Conservation (phyloP, 345 rosid species). For the Eucalyptus tenuipes region DNA sequence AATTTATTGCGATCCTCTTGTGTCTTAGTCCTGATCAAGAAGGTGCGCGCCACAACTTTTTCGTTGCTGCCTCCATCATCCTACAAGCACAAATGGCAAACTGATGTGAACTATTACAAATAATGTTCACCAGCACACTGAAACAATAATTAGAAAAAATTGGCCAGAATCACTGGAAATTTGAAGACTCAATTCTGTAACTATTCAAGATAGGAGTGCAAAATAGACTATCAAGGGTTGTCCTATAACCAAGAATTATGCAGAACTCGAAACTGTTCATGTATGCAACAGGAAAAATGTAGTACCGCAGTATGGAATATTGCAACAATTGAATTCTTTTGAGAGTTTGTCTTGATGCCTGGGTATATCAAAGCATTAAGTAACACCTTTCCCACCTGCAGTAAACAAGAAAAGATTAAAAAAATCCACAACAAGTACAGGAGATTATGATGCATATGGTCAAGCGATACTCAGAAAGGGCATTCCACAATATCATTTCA, state of each 20-base stretch:
- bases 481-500: background rate
- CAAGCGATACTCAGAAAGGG: background rate
- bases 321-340: slow-evolving; percentile 77
- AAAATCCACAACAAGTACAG: background rate
- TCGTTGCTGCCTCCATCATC: slow-evolving; percentile 31
- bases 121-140: background rate
- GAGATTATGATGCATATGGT: background rate
- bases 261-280: background rate
- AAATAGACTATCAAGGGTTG: background rate
- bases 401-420: background rate
- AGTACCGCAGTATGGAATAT: slow-evolving; percentile 85
- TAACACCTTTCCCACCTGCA: slow-evolving; percentile 77
- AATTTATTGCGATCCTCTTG: slow-evolving; percentile 70
- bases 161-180: background rate
- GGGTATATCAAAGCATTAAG: slow-evolving; percentile 82
- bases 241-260: background rate
- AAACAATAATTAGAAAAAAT: background rate
- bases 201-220: background rate
- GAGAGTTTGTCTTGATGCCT: slow-evolving; percentile 73
- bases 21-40: slow-evolving; percentile 64
- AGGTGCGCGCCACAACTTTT: slow-evolving; percentile 54
- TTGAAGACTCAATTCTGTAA: background rate
- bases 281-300: background rate
- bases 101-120: background rate
- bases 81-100: slow-evolving; percentile 22